Evolutionary conservation across 1,139 yeast species (phyloP).

Genomic region (Hansenula sp.): DNA sequence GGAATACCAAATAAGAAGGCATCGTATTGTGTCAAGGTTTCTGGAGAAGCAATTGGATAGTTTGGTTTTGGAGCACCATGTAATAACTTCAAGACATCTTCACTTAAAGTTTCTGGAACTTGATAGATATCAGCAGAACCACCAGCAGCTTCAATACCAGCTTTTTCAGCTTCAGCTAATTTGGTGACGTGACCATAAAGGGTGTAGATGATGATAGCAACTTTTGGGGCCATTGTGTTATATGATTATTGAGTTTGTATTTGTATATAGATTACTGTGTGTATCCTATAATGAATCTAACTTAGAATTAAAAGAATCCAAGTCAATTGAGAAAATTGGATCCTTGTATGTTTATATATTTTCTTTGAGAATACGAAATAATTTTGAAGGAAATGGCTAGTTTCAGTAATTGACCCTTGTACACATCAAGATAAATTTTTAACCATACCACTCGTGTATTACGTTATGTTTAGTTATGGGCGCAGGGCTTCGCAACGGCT

Average conservation of each 20-base stretch:
- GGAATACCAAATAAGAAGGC: conserved; percentile 80
- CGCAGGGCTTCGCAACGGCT: too few species aligned
- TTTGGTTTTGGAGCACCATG: conserved; percentile 68
- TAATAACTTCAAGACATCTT: conserved; percentile 55
- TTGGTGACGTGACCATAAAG: conserved; percentile 74
- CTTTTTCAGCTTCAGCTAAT: conserved; percentile 65
- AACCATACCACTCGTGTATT: too few species aligned
- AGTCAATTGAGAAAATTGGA: too few species aligned
- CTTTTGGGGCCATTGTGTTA: conserved; percentile 24
- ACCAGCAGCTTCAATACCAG: conserved; percentile 73
- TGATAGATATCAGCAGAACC: conserved; percentile 70
- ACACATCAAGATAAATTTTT: too few species aligned
- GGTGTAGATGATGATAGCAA: conserved; percentile 71
- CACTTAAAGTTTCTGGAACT: conserved; percentile 73
- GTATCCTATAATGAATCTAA: not conserved
- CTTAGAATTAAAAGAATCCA: too few species aligned
- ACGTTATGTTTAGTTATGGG: too few species aligned
- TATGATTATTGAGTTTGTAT: too few species aligned
- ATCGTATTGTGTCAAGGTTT: conserved; percentile 61
- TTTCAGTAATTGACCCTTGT: too few species aligned
- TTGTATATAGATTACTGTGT: not conserved
- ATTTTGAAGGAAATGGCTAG: too few species aligned
- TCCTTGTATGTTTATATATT: too few species aligned
- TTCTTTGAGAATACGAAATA: too few species aligned
- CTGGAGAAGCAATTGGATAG: conserved; percentile 64